Conservation (phyloP, 1,284 basidiomycete genomes). For the Marasmius oreades region DNA sequence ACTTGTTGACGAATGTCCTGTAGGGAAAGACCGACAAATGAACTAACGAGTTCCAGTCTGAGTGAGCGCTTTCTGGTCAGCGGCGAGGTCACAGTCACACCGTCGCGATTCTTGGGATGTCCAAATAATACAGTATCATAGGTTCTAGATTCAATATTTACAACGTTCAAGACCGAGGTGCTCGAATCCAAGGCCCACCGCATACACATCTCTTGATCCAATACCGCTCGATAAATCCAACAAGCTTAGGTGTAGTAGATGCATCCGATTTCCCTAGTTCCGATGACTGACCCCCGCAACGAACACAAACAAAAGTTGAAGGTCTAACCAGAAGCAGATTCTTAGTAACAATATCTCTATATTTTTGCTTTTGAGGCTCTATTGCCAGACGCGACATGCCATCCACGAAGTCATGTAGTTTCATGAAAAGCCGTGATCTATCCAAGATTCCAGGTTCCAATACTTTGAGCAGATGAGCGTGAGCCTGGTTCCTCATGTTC, state of each 20-base stretch:
- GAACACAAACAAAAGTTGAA: slow-evolving; percentile 43
- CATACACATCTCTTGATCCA: slow-evolving; percentile 63
- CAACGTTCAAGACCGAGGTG: too few relatives aligned
- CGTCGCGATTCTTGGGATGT: too few relatives aligned
- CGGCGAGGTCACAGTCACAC: too few relatives aligned
- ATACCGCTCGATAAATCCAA: slow-evolving; percentile 53
- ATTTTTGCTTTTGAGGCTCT: slow-evolving; percentile 37
- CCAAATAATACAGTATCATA: too few relatives aligned
- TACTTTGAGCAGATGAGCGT: slow-evolving; percentile 42
- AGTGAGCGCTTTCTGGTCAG: background rate
- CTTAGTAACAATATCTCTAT: slow-evolving; percentile 62
- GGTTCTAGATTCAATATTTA: too few relatives aligned
- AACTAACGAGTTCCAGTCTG: too few relatives aligned
- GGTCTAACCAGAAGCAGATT: slow-evolving; percentile 38
- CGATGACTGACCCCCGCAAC: slow-evolving; percentile 55
- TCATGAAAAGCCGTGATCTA: slow-evolving; percentile 66
- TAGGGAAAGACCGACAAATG: too few relatives aligned
- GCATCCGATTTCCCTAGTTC: slow-evolving; percentile 34
- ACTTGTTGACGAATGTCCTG: background rate
- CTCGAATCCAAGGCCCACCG: slow-evolving; percentile 54
- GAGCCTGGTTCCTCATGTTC: slow-evolving; percentile 38
- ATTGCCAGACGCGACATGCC: slow-evolving; percentile 40
- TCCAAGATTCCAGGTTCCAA: slow-evolving; percentile 47
- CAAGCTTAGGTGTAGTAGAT: slow-evolving; percentile 45
- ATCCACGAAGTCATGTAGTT: slow-evolving; percentile 62